Percentiles rank a stretch among this genome's conserved stretches.
Conservation (phyloP, 1,284 basidiomycete genomes). For the Amylostereum areolatum region DNA sequence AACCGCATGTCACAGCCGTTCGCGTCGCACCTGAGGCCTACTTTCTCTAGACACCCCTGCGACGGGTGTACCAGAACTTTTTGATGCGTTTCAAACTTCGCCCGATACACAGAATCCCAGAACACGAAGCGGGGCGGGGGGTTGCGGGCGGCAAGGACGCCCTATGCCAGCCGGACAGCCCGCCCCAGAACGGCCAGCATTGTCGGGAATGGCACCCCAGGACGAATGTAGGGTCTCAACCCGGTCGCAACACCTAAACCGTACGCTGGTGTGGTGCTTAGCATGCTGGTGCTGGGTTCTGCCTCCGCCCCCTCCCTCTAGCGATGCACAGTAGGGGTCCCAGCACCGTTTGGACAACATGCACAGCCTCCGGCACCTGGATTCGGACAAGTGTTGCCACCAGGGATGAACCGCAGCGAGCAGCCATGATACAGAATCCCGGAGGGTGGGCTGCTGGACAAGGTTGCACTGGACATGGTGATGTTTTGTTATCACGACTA, state of each 20-base stretch:
- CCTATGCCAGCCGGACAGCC: slow-evolving; percentile 78
- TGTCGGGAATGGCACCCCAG: slow-evolving; percentile 65
- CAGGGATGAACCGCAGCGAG: slow-evolving; percentile 58
- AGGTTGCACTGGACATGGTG: slow-evolving; percentile 21
- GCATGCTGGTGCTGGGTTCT: slow-evolving; percentile 14
- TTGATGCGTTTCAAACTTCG: slow-evolving; percentile 92
- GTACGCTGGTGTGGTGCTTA: slow-evolving; percentile 36
- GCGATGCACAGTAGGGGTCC: slow-evolving; percentile 44
- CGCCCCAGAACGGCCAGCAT: slow-evolving; percentile 49
- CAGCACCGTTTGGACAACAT: slow-evolving; percentile 46
- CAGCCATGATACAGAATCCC: slow-evolving; percentile 50
- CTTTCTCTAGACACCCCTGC: slow-evolving; percentile 82
- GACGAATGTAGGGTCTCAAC: slow-evolving; percentile 65
- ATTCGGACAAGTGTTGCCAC: slow-evolving; percentile 26
- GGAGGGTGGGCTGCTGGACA: slow-evolving; percentile 25
- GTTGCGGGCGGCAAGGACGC: slow-evolving; percentile 71
- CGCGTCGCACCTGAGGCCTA: slow-evolving; percentile 88
- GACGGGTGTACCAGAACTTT: slow-evolving; percentile 85
- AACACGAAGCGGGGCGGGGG: slow-evolving; percentile 55
- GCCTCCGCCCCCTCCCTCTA: slow-evolving; percentile 9
- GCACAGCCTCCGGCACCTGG: slow-evolving; percentile 35
- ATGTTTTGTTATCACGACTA: slow-evolving; percentile 6
- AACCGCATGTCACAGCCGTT: slow-evolving; percentile 56
- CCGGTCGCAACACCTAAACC: slow-evolving; percentile 74
- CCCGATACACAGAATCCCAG: slow-evolving; percentile 77